Conservation (phyloP, 2,329 filamentous ascomycete species). For the Colletotrichum sp. region DNA sequence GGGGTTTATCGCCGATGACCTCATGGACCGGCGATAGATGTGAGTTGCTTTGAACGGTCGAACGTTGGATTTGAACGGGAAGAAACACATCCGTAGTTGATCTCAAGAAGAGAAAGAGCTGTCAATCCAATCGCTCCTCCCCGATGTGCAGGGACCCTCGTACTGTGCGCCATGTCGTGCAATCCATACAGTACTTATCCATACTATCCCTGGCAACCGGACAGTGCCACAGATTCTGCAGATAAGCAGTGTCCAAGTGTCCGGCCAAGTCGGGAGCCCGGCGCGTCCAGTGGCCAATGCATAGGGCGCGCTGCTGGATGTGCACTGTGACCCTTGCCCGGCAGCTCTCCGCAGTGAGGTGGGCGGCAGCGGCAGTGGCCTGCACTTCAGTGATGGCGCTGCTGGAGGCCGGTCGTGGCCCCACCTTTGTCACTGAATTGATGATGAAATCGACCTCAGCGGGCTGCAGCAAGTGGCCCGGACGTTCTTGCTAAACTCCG, state of each 20-base stretch:
- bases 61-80: not conserved
- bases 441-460: conserved; percentile 12
- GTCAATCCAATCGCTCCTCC: not conserved
- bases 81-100: not conserved
- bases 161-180: not conserved
- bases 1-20: not conserved
- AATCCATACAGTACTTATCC: too few species aligned
- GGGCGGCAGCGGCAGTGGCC: not conserved
- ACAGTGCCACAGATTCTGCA: not conserved
- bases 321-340: not conserved
- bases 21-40: not conserved
- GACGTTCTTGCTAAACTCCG: conserved; percentile 18
- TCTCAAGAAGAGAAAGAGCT: not conserved
- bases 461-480: not conserved
- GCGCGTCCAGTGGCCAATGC: not conserved
- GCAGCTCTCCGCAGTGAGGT: not conserved
- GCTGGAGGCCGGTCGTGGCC: not conserved
- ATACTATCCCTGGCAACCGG: too few species aligned
- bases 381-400: not conserved
- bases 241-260: not conserved
- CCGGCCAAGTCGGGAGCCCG: not conserved
- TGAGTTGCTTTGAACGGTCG: not conserved
- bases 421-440: not conserved
- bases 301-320: not conserved
- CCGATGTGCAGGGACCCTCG: not conserved